These are phyloP conservation scores for Paramarasmius palmivorus DNA, from an alignment of 1,284 basidiomycete genomes.

Conservation along the genomic window DNA sequence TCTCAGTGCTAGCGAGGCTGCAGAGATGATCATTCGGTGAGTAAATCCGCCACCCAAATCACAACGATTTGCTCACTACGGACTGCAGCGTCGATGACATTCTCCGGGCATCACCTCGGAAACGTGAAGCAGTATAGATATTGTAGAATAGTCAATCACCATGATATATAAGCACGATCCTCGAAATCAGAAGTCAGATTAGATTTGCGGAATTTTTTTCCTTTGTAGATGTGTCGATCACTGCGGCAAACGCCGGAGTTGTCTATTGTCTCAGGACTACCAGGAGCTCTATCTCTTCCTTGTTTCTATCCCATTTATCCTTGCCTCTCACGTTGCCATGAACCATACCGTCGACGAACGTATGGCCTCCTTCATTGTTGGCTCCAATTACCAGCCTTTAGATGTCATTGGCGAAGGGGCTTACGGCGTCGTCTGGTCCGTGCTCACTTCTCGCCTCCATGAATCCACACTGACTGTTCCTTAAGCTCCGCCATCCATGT, in stretches of 20 bases:
- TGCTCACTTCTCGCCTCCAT: conserved; percentile 11
- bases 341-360: conserved; percentile 45
- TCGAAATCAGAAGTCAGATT: neutral
- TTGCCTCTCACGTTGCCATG: conserved; percentile 5
- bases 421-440: conserved; percentile 71
- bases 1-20: conserved; percentile 91
- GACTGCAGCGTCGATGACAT: conserved; percentile 64
- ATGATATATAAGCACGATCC: too few relatives aligned
- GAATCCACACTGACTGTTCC: neutral
- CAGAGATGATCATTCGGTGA: conserved; percentile 97
- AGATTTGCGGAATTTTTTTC: neutral
- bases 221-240: too few relatives aligned
- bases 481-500: conserved; percentile 67
- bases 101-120: conserved; percentile 63
- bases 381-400: conserved; percentile 65
- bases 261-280: too few relatives aligned
- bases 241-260: too few relatives aligned
- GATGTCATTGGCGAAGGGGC: conserved; percentile 88
- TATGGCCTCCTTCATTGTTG: conserved; percentile 58
- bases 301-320: neutral
- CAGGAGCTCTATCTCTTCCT: too few relatives aligned
- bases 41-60: conserved; percentile 30
- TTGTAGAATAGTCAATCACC: neutral
- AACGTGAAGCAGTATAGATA: conserved; percentile 60
- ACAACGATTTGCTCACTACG: conserved; percentile 12